A percentile compares a stretch with the other conserved stretches of the same genome.
phyloP scores from a whole-genome alignment of 495 filamentous ascomycete species.

The Tirmania nivea region DNA sequence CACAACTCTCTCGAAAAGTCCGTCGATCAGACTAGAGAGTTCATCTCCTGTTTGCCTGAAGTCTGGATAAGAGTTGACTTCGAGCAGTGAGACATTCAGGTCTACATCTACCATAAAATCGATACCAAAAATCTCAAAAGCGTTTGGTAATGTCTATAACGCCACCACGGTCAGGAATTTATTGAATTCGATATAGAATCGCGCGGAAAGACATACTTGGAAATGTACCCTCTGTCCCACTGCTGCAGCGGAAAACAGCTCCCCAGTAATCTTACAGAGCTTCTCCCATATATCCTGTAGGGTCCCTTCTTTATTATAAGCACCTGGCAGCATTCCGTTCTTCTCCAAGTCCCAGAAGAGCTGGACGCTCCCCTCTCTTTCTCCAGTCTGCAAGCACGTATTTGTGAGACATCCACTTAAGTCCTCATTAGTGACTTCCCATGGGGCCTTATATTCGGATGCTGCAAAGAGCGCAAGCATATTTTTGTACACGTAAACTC shows the following conservation, averaged over 20 bases:
- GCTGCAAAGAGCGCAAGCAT: conserved; percentile 88
- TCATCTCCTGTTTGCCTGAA: conserved; percentile 73
- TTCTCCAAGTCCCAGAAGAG: conserved; percentile 43
- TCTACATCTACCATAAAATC: conserved; percentile 64
- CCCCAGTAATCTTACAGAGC: conserved; percentile 31
- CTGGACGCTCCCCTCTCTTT: conserved; percentile 37
- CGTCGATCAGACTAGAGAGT: conserved; percentile 43
- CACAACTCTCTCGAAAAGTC: conserved; percentile 54
- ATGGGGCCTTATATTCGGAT: conserved; percentile 34
- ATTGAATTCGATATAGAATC: background rate
- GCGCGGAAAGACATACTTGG: background rate
- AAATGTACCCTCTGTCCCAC: conserved; percentile 70
- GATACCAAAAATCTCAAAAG: conserved; percentile 78
- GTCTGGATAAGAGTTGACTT: conserved; percentile 94
- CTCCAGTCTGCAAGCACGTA: conserved; percentile 63
- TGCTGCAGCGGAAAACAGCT: conserved; percentile 68
- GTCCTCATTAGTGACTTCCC: conserved; percentile 18
- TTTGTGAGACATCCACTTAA: conserved; percentile 72
- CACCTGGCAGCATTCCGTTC: background rate
- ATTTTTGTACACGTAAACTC: conserved; percentile 65
- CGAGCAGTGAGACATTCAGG: conserved; percentile 49
- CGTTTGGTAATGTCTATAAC: conserved; percentile 41
- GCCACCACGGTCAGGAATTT: background rate
- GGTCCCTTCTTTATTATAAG: conserved; percentile 23
- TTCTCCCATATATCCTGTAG: conserved; percentile 45